A percentile compares a stretch with the other conserved stretches of the same genome.
phyloP scores from a whole-genome alignment of 306 rosid genomes.

The Dicorynia guianensis region DNA sequence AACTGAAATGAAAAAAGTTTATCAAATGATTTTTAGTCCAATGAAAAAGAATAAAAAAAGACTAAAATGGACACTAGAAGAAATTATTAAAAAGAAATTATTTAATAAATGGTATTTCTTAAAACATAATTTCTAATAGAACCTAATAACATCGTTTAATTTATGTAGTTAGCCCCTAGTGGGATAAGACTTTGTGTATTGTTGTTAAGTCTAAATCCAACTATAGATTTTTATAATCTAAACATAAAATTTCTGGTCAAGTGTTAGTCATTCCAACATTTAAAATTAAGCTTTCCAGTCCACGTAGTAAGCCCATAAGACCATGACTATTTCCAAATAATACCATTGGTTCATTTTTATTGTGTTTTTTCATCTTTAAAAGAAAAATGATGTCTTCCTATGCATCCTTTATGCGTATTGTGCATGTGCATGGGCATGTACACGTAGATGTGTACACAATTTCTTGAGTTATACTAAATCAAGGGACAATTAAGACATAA shows the following conservation, averaged over 20 bases:
- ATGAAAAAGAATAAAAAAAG: too few species aligned
- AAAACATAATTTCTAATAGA: too few species aligned
- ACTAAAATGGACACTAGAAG: too few species aligned
- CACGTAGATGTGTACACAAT: not conserved
- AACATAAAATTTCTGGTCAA: constrained; percentile 8
- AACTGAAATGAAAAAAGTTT: too few species aligned
- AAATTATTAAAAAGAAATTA: too few species aligned
- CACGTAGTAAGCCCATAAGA: not conserved
- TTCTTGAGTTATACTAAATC: constrained; percentile 1
- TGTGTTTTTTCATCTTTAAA: not conserved
- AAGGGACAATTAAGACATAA: constrained; percentile 10
- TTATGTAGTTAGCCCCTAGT: too few species aligned
- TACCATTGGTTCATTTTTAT: not conserved
- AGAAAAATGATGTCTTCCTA: constrained; percentile 3
- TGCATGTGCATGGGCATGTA: not conserved
- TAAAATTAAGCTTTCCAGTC: not conserved
- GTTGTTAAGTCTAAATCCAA: constrained; percentile 29
- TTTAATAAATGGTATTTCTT: too few species aligned
- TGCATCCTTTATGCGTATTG: constrained; percentile 19
- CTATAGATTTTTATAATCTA: constrained; percentile 10
- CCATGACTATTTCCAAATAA: not conserved
- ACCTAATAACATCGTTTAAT: too few species aligned
- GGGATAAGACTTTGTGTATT: too few species aligned
- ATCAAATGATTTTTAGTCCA: too few species aligned
- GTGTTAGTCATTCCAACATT: not conserved